Conservation (phyloP, 1,284 basidiomycete genomes). For the Peniophora sp. region DNA sequence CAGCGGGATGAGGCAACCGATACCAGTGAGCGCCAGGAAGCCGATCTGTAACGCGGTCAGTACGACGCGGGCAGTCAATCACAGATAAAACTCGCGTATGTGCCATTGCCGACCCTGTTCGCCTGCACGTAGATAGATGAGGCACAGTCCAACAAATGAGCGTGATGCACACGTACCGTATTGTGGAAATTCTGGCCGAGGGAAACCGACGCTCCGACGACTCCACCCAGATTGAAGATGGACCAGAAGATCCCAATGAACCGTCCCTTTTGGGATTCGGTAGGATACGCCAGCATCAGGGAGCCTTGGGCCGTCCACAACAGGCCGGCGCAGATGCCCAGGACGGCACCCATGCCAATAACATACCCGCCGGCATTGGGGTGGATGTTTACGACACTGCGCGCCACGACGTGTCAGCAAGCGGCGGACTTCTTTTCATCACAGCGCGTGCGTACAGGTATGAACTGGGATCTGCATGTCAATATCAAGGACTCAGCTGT, state of each 20-base stretch:
- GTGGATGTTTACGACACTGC: slow-evolving; percentile 63
- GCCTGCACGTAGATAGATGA: slow-evolving; percentile 13
- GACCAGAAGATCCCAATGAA: slow-evolving; percentile 73
- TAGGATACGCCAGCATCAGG: slow-evolving; percentile 79
- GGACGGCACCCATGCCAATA: slow-evolving; percentile 70
- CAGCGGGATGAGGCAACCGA: slow-evolving; percentile 57
- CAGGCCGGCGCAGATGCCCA: slow-evolving; percentile 78
- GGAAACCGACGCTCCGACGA: slow-evolving; percentile 54
- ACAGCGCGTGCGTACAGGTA: slow-evolving; percentile 44
- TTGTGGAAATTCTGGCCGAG: slow-evolving; percentile 42
- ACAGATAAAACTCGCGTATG: slow-evolving; percentile 39
- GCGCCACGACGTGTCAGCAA: background rate
- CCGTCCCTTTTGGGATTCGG: slow-evolving; percentile 68
- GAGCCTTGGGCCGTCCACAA: slow-evolving; percentile 85
- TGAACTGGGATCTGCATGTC: slow-evolving; percentile 1
- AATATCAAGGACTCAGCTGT: background rate
- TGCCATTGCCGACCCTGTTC: slow-evolving; percentile 45
- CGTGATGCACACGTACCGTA: slow-evolving; percentile 19
- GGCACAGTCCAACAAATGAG: background rate
- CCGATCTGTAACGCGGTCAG: slow-evolving; percentile 41
- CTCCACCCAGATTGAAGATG: slow-evolving; percentile 61
- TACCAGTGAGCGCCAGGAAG: slow-evolving; percentile 62
- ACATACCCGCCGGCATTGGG: slow-evolving; percentile 53
- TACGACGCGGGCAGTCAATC: background rate
- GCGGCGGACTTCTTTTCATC: background rate